Conservation (phyloP, 306 rosid genomes). For the Boehmeria nivea region DNA sequence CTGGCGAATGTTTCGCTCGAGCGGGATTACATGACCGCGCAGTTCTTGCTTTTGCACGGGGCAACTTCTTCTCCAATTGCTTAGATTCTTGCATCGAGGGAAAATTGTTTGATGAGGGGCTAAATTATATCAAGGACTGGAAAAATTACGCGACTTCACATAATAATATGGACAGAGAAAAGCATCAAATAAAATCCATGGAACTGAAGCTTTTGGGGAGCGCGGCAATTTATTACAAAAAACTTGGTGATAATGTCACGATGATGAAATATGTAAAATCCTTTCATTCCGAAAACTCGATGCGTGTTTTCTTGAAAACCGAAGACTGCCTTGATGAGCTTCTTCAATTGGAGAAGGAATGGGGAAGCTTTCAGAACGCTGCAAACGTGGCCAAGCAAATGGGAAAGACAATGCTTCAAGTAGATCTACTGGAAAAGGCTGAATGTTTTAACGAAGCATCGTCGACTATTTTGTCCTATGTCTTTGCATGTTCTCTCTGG, state of each 20-base stretch:
- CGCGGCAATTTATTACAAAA: conserved; percentile 41
- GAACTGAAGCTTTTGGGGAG: conserved; percentile 38
- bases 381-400: conserved; percentile 11
- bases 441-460: conserved; percentile 34
- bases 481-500: conserved; percentile 14
- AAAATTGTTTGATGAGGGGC: conserved; percentile 26
- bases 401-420: conserved; percentile 12
- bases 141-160: background rate
- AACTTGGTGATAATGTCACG: conserved; percentile 26
- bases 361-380: conserved; percentile 43
- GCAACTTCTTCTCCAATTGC: conserved; percentile 34
- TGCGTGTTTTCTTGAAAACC: conserved; percentile 41
- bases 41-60: conserved; percentile 42
- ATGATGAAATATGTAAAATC: conserved; percentile 61
- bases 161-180: background rate
- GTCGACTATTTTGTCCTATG: background rate
- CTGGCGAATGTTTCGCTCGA: conserved; percentile 46
- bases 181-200: conserved; percentile 11
- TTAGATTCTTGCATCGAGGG: conserved; percentile 27
- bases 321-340: conserved; percentile 47
- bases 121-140: conserved; percentile 20
- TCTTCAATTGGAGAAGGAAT: conserved; percentile 42
- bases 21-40: conserved; percentile 33
- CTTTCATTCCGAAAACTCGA: conserved; percentile 39
- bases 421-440: conserved; percentile 39